A percentile compares a stretch with the other conserved stretches of the same genome.
Conservation (phyloP, 352 stramenopile genomes). For the Lagenidium giganteum region DNA sequence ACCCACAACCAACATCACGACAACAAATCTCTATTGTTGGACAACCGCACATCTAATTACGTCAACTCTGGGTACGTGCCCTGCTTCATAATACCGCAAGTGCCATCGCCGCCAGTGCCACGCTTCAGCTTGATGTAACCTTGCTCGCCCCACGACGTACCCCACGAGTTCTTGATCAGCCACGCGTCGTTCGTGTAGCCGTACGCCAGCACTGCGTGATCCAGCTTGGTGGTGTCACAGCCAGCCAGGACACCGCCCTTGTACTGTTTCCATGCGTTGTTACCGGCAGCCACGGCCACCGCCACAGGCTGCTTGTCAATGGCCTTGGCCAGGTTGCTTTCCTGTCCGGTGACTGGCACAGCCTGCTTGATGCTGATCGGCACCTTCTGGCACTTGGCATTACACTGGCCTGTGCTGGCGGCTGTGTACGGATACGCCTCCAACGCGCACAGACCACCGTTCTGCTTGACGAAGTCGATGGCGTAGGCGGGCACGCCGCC, state of each 20-base stretch:
- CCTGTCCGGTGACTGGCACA: slow-evolving; percentile 55
- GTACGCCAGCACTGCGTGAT: slow-evolving; percentile 97
- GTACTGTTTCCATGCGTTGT: slow-evolving; percentile 97
- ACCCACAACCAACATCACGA: no score
- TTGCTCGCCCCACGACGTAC: slow-evolving; percentile 87
- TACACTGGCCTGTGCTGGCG: slow-evolving; percentile 29
- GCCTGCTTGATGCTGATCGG: slow-evolving; percentile 21
- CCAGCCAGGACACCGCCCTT: slow-evolving; percentile 84
- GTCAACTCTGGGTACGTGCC: no score
- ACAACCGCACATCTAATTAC: no score
- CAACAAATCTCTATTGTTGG: no score
- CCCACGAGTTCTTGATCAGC: slow-evolving; percentile 99
- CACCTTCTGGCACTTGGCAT: slow-evolving; percentile 23
- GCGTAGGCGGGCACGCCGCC: slow-evolving; percentile 87
- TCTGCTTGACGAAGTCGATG: slow-evolving; percentile 84
- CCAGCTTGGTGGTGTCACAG: slow-evolving; percentile 80
- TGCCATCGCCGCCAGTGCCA: slow-evolving; percentile 27
- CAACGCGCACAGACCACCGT: slow-evolving; percentile 74
- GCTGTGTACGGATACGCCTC: slow-evolving; percentile 77
- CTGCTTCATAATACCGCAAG: no score
- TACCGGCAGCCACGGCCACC: slow-evolving; percentile 92
- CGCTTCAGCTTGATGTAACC: slow-evolving; percentile 92
- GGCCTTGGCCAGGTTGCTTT: slow-evolving; percentile 78
- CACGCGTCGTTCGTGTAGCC: slow-evolving; percentile 86
- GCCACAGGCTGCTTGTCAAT: slow-evolving; percentile 90